Evolutionary conservation across 352 stramenopile species (phyloP), one percentile per base, ranked within the genome.

Genomic region (Elongisporangium senticosum): DNA sequence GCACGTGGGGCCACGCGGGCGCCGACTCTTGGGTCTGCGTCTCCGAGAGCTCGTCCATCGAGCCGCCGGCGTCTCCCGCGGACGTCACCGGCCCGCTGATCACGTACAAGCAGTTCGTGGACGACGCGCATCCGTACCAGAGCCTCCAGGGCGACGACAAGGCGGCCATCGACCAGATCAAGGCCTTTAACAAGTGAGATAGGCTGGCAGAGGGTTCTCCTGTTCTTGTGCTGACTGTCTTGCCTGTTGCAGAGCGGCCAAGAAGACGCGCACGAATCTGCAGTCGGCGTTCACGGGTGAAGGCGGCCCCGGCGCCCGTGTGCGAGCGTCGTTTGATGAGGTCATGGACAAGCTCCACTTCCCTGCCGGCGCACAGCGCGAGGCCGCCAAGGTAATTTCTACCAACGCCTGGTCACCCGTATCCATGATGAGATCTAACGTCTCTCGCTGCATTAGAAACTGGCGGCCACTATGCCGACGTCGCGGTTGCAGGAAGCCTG

Each of bases 91-190:
- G 40, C 8, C 43, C 56, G 37, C 55, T 92, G 8, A 67, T 90
- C 57, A 82, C 83, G 21, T 95, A 95, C 74, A 95, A 95, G 68
- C 71, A 88, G 57, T 95, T 92, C 53, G 85, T 92, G 21, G 85
- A 93, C 59, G 71, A 88, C 17, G 40, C 64, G 22, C 68, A 89
- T 22, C 81, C 81, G 64, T 95, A 92, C 67, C 59, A 84, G 57
- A 89, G 67, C 40, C 64, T 89, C 48, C 37, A 65, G 13, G 64
- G 21, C 15, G 63, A 47, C 26, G 55, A 61, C 49, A 23, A 20
- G 14, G 56, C 49, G 43, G 53, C 51, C n/a, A 74, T 89, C 11
- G 76, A 87, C 39, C 56, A 78, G 19, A 69, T 91, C 63, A 89
- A 90, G 54, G 71, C 77, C 0, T 77, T 88, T 43, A 93, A 93